These are phyloP conservation scores for Agarophyton chilense DNA, from an alignment of 23 red algal genomes.

Conservation along the genomic window DNA sequence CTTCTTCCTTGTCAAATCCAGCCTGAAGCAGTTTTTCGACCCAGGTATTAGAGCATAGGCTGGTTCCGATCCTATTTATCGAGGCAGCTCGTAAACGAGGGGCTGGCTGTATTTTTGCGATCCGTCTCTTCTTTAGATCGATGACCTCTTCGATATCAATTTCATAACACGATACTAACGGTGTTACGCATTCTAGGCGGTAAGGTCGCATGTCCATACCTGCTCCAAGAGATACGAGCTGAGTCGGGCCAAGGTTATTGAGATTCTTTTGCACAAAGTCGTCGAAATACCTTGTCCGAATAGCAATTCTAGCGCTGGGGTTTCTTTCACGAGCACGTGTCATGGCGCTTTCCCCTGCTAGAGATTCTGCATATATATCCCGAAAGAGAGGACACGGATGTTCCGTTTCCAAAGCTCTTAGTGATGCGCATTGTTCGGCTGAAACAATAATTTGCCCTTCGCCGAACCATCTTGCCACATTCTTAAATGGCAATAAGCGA, in stretches of 20 bases:
- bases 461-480: not conserved
- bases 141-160: slow-evolving; percentile 57
- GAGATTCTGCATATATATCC: not conserved
- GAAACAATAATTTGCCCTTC: not conserved
- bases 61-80: slow-evolving; percentile 7
- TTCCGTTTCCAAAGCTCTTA: not conserved
- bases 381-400: not conserved
- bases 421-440: not conserved
- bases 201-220: slow-evolving; percentile 75
- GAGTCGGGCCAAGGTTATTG: not conserved
- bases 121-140: slow-evolving; percentile 20
- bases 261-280: slow-evolving; percentile 51
- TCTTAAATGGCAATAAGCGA: not conserved
- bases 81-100: slow-evolving; percentile 27
- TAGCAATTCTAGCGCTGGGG: not conserved
- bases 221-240: slow-evolving; percentile 62
- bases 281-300: slow-evolving; percentile 76
- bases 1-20: slow-evolving; percentile 39
- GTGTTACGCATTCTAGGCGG: slow-evolving; percentile 28
- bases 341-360: not conserved
- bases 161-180: slow-evolving; percentile 34
- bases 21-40: slow-evolving; percentile 17
- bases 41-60: slow-evolving; percentile 34
- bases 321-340: not conserved
- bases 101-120: slow-evolving; percentile 6